A percentile compares a stretch with the other conserved stretches of the same genome.
phyloP scores from a whole-genome alignment of 2,329 filamentous ascomycete genomes.

The Periconia sp. region DNA sequence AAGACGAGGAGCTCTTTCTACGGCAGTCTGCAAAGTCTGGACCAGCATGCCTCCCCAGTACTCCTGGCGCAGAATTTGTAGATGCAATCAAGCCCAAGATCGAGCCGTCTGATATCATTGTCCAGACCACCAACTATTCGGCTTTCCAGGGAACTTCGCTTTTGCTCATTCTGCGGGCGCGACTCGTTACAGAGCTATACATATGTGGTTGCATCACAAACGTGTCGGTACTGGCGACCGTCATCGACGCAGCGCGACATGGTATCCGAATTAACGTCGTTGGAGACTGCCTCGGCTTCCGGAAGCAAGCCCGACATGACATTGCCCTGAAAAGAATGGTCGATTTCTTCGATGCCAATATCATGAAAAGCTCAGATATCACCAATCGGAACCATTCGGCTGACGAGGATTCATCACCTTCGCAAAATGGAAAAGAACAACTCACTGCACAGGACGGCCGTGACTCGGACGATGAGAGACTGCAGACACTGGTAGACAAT shows the following conservation, averaged over 20 bases:
- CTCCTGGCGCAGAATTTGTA: constrained; percentile 58
- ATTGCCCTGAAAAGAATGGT: constrained; percentile 73
- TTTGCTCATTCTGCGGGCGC: constrained; percentile 78
- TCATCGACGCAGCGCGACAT: constrained; percentile 85
- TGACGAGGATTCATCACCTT: constrained; percentile 1
- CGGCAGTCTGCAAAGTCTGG: constrained; percentile 43
- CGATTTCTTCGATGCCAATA: constrained; percentile 75
- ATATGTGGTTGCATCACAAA: constrained; percentile 88
- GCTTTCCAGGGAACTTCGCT: constrained; percentile 79
- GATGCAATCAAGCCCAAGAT: constrained; percentile 58
- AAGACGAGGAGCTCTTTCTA: constrained; percentile 56
- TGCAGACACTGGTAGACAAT: constrained; percentile 30
- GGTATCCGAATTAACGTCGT: constrained; percentile 86
- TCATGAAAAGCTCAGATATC: constrained; percentile 66
- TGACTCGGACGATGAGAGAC: constrained; percentile 21
- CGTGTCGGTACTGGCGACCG: constrained; percentile 87
- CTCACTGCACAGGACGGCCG: constrained; percentile 7
- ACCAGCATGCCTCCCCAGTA: constrained; percentile 50
- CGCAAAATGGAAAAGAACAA: constrained; percentile 15
- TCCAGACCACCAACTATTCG: constrained; percentile 83
- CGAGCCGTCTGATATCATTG: constrained; percentile 59
- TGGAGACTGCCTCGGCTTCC: constrained; percentile 87
- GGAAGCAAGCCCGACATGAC: constrained; percentile 71
- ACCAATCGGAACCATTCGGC: constrained; percentile 46
- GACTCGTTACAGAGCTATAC: constrained; percentile 86